Percentiles rank a stretch among this genome's conserved stretches.
These are phyloP conservation scores for Carex kokanica DNA, from an alignment of 176 grass and related monocot species.

Conservation along the genomic window DNA sequence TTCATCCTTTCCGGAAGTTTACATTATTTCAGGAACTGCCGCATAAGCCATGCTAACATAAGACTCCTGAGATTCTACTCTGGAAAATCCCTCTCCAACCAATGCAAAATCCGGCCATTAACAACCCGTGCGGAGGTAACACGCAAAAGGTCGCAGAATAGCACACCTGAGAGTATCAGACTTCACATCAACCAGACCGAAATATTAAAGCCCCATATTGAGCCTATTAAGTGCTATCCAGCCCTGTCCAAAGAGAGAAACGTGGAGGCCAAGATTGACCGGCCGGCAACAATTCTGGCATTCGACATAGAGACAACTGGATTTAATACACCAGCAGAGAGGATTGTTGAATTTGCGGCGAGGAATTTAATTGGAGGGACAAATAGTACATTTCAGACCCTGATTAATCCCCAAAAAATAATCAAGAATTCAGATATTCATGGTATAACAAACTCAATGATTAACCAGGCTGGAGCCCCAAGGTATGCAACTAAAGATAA, in stretches of 20 bases:
- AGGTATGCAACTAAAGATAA: conserved; percentile 38
- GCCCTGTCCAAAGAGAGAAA: conserved; percentile 5
- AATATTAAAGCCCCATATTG: conserved; percentile 27
- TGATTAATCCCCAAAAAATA: conserved; percentile 56
- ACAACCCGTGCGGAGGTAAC: conserved; percentile 34
- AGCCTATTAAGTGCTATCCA: conserved; percentile 36
- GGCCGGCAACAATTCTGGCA: conserved; percentile 53
- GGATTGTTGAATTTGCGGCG: conserved; percentile 69
- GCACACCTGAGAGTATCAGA: conserved; percentile 13
- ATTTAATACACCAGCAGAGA: conserved; percentile 26
- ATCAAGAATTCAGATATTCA: neutral
- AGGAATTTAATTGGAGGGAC: conserved; percentile 70
- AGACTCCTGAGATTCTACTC: conserved; percentile 27
- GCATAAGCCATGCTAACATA: conserved; percentile 26
- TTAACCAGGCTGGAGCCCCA: conserved; percentile 57
- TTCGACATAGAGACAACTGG: conserved; percentile 83
- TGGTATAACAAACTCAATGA: conserved; percentile 47
- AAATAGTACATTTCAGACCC: conserved; percentile 77
- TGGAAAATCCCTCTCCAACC: conserved; percentile 30
- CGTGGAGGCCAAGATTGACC: conserved; percentile 34
- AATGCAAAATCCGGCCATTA: conserved; percentile 27
- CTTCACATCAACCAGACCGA: conserved; percentile 9
- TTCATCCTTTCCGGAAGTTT: conserved; percentile 39
- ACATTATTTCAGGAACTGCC: conserved; percentile 43
- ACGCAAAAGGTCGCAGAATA: neutral